Evolutionary conservation across 441 rosid species (phyloP).

Genomic region (Populus tomentosa): DNA sequence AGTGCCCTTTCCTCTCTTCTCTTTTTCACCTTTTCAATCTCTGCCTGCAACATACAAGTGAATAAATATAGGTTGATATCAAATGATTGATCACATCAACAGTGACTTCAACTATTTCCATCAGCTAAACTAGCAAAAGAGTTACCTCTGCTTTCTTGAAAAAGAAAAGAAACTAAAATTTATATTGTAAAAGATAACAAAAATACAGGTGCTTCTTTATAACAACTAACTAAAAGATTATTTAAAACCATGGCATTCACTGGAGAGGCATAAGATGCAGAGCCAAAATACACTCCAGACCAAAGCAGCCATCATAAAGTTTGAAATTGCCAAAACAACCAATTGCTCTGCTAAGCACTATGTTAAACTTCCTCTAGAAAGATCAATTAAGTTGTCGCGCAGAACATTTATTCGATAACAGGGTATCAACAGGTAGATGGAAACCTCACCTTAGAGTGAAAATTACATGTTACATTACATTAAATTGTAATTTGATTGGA

Average conservation of each 20-base stretch:
- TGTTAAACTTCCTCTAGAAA: too few species aligned
- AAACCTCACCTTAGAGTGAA: too few species aligned
- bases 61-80: constrained; percentile 4
- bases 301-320: too few species aligned
- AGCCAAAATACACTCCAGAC: background rate
- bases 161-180: background rate
- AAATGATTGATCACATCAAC: background rate
- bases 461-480: too few species aligned
- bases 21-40: constrained; percentile 92
- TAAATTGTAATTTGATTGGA: too few species aligned
- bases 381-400: too few species aligned
- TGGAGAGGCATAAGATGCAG: background rate
- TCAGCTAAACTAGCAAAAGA: background rate
- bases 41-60: constrained; percentile 47
- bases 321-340: too few species aligned
- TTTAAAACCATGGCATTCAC: background rate
- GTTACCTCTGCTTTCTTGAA: background rate
- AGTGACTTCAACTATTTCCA: background rate
- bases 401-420: too few species aligned
- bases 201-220: background rate
- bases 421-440: too few species aligned
- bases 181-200: background rate
- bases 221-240: too few species aligned
- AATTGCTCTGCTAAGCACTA: too few species aligned
- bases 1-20: constrained; percentile 96